Evolutionary conservation across 306 rosid species (phyloP).

Genomic region (Rubus idaeus): DNA sequence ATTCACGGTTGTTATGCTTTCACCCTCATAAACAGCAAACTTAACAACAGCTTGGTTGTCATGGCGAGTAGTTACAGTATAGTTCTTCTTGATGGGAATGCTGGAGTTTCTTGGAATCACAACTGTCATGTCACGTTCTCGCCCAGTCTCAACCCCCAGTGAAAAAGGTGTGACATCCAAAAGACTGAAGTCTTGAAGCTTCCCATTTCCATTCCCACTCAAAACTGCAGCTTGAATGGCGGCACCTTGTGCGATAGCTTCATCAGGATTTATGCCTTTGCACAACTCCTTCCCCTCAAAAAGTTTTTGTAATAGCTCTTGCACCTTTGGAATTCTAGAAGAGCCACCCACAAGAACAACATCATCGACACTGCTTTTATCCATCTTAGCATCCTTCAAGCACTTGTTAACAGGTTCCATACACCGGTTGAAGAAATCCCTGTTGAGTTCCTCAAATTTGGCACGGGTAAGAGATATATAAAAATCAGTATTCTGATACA

Average conservation of each 20-base stretch:
- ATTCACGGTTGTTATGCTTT: not conserved
- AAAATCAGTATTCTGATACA: conserved; percentile 7
- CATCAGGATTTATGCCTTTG: conserved; percentile 1
- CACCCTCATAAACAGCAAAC: not conserved
- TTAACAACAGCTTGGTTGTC: not conserved
- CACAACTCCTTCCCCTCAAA: not conserved
- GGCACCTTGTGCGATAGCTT: conserved; percentile 5
- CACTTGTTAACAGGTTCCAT: not conserved
- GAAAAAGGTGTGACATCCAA: conserved; percentile 15
- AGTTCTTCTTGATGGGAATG: not conserved
- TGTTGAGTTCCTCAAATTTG: conserved; percentile 9
- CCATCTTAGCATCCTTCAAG: conserved; percentile 8
- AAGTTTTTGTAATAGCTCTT: not conserved
- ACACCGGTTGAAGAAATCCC: not conserved
- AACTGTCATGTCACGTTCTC: not conserved
- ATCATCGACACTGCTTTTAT: not conserved
- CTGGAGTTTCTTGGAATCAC: conserved; percentile 8
- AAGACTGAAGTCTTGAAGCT: conserved; percentile 8
- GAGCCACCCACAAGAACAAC: conserved; percentile 15
- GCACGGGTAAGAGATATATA: not conserved
- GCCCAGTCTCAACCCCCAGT: not conserved
- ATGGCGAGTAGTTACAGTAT: not conserved
- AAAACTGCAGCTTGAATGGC: conserved; percentile 12
- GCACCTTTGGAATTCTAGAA: conserved; percentile 8
- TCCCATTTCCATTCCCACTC: not conserved